Conservation (phyloP, 148 eudicot genomes). For the Vaccinium corymbosum region DNA sequence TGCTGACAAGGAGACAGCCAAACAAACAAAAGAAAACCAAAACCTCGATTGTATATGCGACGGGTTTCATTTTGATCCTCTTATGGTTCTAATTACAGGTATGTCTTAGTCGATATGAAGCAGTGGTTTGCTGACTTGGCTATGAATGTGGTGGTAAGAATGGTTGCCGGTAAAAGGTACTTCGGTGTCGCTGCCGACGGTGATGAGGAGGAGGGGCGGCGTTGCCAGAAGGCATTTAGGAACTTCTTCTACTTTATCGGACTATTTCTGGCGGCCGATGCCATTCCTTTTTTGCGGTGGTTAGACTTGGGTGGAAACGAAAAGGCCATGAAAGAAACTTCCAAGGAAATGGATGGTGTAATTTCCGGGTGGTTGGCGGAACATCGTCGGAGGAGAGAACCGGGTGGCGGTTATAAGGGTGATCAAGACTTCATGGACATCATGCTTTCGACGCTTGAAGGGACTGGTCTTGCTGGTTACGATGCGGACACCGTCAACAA, state of each 20-base stretch:
- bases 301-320: slow-evolving; percentile 21
- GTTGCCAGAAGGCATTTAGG: background rate
- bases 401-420: background rate
- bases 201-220: slow-evolving; percentile 1
- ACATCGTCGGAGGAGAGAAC: background rate
- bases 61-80: background rate
- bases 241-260: background rate
- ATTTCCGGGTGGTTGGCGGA: background rate
- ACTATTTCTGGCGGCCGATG: background rate
- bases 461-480: background rate
- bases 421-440: slow-evolving; percentile 21
- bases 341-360: background rate
- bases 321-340: slow-evolving; percentile 16
- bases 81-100: background rate
- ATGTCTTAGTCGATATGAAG: slow-evolving; percentile 11
- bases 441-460: background rate
- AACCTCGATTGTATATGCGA: too few relatives aligned
- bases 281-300: slow-evolving; percentile 19
- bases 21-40: too few relatives aligned
- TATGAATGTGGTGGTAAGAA: slow-evolving; percentile 8
- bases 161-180: background rate
- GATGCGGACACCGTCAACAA: slow-evolving; percentile 11
- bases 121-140: background rate
- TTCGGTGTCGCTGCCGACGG: background rate
- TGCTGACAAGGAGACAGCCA: too few relatives aligned